These are phyloP conservation scores for Amesomyces nigricolor DNA, from an alignment of 2,329 filamentous ascomycete genomes.

Conservation along the genomic window DNA sequence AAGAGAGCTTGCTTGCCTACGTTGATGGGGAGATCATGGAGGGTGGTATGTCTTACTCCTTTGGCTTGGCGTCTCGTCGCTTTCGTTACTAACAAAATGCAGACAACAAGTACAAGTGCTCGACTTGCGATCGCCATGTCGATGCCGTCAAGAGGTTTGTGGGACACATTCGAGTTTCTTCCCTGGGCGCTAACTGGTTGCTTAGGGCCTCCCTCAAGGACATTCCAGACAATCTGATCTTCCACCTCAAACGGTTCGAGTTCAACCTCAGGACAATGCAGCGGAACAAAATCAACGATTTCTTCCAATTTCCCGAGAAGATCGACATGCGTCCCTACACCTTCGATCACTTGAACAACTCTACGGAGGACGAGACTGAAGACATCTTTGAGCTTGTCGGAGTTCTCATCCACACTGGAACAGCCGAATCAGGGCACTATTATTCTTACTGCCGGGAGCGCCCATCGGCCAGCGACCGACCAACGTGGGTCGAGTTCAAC, in stretches of 20 bases:
- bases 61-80: too few relatives aligned
- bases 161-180: not conserved
- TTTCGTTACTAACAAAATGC: conserved; percentile 4
- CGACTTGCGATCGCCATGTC: conserved; percentile 79
- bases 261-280: conserved; percentile 72
- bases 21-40: conserved; percentile 96
- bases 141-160: conserved; percentile 80
- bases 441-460: conserved; percentile 91
- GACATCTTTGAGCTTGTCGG: conserved; percentile 94
- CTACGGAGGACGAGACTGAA: conserved; percentile 47
- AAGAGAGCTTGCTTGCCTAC: conserved; percentile 89
- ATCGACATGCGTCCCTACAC: conserved; percentile 90
- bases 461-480: conserved; percentile 44
- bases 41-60: conserved; percentile 51
- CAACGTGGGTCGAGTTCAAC: conserved; percentile 86
- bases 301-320: conserved; percentile 76
- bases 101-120: conserved; percentile 98
- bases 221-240: conserved; percentile 88
- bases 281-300: conserved; percentile 90
- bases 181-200: conserved; percentile 6
- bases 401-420: conserved; percentile 87
- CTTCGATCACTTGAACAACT: conserved; percentile 71
- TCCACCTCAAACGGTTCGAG: conserved; percentile 86
- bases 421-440: conserved; percentile 91
- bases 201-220: conserved; percentile 83